Evolutionary conservation across 805 yeast genomes (phyloP), one percentile per base, ranked within the genome.

Genomic region (Candida broadrunensis): DNA sequence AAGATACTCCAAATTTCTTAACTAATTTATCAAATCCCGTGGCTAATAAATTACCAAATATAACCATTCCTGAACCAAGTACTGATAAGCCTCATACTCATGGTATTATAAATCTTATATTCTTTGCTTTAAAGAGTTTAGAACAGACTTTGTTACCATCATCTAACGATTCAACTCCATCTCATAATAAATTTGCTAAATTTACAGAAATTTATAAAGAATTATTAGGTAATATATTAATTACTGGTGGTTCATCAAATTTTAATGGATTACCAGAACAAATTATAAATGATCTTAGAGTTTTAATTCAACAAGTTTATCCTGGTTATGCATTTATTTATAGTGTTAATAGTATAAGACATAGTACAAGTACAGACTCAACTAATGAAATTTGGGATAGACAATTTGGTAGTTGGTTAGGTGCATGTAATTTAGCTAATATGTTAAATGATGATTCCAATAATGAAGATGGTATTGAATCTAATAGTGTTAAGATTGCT

Each of bases 21-120:
- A 95, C 88, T 61, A 81, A 88, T 5, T 58, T 88, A 38, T 85
- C 87, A 66, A 77, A 78, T 42, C 95, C 95, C 2, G 63, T 70
- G 17, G 63, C 65, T 23, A 73, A 72, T 49, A 70, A 73, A 15
- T 55, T 80, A 21, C 77, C 79, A 37, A 41, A 53, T 18, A 29
- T 51, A 3, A 23, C 38, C 3, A 37, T 52, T 5, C 60, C 63
- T 1, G 65, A 72, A 25, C 70, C 72, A 5, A 60, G 59, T 2
- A 54, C 67, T 18, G 75, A 68, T 29, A 65, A 75, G 38, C 72
- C 79, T 5, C 67, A 67, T 14, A 76, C 78, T 26, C 70, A 68
- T 47, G 73, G 83, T 4, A 67, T 77, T 26, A 58, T 70, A n/a
- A 58, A 59, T 47, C 56, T 68, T 48, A 58, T 67, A 11, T 56